Conservation (phyloP, 371 early-diverging fungal genomes). For the Gilbertella persicaria region DNA sequence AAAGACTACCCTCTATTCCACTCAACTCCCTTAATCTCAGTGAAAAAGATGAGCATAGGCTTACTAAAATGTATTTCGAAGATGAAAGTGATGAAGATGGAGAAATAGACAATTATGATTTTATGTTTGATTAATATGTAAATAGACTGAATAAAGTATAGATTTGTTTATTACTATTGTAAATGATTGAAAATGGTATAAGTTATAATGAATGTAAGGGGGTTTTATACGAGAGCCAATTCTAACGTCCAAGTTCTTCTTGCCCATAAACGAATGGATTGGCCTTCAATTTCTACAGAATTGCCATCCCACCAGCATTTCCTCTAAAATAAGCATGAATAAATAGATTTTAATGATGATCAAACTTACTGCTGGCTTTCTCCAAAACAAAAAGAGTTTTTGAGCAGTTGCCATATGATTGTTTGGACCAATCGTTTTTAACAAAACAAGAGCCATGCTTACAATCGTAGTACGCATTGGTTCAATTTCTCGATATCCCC, state of each 20-base stretch:
- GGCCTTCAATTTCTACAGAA: slow-evolving; percentile 56
- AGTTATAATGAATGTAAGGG: not conserved
- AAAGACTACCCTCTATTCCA: slow-evolving; percentile 9
- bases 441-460: slow-evolving; percentile 64
- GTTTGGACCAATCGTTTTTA: slow-evolving; percentile 72
- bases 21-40: not conserved
- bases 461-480: slow-evolving; percentile 61
- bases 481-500: slow-evolving; percentile 75
- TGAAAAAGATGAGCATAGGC: slow-evolving; percentile 1
- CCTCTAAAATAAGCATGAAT: slow-evolving; percentile 36
- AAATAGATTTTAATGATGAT: not conserved
- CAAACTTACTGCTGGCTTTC: slow-evolving; percentile 70
- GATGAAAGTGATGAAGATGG: slow-evolving; percentile 25
- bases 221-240: slow-evolving; percentile 60
- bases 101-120: not conserved
- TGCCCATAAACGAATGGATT: slow-evolving; percentile 70
- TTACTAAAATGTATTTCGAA: slow-evolving; percentile 13
- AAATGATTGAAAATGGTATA: too few relatives aligned
- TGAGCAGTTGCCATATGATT: slow-evolving; percentile 72
- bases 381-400: slow-evolving; percentile 74
- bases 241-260: slow-evolving; percentile 81
- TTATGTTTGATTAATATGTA: not conserved
- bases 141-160: too few relatives aligned
- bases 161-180: too few relatives aligned
- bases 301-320: slow-evolving; percentile 85